phyloP scores from a whole-genome alignment of 2,329 filamentous ascomycete genomes.

The Diaporthe australafricana region DNA sequence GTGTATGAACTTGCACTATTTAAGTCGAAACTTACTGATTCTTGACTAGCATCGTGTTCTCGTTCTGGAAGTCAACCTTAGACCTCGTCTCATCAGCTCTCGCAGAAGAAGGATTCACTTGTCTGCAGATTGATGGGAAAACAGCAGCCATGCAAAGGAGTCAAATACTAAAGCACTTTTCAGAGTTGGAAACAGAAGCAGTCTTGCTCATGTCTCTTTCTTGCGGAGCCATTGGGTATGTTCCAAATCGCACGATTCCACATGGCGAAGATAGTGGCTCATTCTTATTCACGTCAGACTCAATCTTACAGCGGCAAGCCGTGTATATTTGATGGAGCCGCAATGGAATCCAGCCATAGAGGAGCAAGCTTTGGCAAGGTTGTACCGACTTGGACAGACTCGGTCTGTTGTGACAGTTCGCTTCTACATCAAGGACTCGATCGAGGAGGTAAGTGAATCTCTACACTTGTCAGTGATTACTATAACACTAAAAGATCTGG shows the following conservation, averaged over 20 bases:
- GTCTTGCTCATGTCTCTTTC: conserved; percentile 5
- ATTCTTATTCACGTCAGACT: not conserved
- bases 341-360: conserved; percentile 16
- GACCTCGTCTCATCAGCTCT: conserved; percentile 19
- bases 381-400: conserved; percentile 3
- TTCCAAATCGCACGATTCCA: not conserved
- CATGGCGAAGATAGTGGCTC: not conserved
- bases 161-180: not conserved
- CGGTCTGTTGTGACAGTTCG: not conserved
- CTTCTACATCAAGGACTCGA: not conserved
- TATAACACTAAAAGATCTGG: not conserved
- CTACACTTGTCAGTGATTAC: not conserved
- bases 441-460: not conserved
- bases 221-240: conserved; percentile 10
- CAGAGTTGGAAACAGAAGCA: not conserved
- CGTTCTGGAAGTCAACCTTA: conserved; percentile 15
- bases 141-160: not conserved
- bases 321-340: conserved; percentile 21
- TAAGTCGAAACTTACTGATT: not conserved
- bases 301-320: not conserved
- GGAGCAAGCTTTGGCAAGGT: conserved; percentile 13
- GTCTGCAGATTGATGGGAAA: conserved; percentile 7
- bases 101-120: not conserved
- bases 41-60: conserved; percentile 6
- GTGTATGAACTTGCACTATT: not conserved